Evolutionary conservation across 2,329 filamentous ascomycete species (phyloP).

Genomic region (Mollisiaceae sp.): DNA sequence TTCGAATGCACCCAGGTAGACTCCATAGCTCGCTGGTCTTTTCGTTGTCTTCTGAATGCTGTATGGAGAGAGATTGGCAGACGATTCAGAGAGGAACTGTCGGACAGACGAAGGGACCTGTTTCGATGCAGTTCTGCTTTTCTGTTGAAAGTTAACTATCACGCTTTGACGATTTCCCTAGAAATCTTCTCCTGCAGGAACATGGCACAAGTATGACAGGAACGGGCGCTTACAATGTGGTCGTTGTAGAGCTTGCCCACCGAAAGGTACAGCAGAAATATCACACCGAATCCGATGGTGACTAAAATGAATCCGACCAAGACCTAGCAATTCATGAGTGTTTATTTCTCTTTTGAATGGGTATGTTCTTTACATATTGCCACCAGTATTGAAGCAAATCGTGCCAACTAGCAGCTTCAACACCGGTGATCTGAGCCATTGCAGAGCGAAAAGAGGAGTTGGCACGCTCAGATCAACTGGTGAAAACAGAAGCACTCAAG

Average conservation of each 20-base stretch:
- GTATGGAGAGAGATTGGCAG: conserved; percentile 25
- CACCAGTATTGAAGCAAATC: conserved; percentile 36
- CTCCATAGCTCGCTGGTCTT: conserved; percentile 41
- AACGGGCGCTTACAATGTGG: conserved; percentile 1
- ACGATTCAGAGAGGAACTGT: conserved; percentile 26
- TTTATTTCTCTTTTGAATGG: not conserved
- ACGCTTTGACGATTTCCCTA: not conserved
- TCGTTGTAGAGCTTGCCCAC: conserved; percentile 16
- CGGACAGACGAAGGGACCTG: conserved; percentile 23
- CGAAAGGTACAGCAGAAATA: conserved; percentile 28
- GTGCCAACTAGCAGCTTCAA: conserved; percentile 34
- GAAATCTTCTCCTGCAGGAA: conserved; percentile 3
- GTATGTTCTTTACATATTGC: conserved; percentile 33
- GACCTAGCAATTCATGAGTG: conserved; percentile 32
- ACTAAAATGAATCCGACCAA: conserved; percentile 36
- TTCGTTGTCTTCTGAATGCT: conserved; percentile 25
- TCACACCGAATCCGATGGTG: conserved; percentile 30
- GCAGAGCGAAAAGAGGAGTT: conserved; percentile 17
- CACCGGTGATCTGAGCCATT: conserved; percentile 36
- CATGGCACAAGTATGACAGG: not conserved
- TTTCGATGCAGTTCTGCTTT: conserved; percentile 20
- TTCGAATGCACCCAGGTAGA: conserved; percentile 49
- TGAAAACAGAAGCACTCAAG: conserved; percentile 18
- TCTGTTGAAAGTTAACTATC: conserved; percentile 14
- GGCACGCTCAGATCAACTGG: conserved; percentile 18